Evolutionary conservation across 495 filamentous ascomycete species (phyloP), one percentile per base, ranked within the genome.

Genomic region (Talaromyces adpressus): DNA sequence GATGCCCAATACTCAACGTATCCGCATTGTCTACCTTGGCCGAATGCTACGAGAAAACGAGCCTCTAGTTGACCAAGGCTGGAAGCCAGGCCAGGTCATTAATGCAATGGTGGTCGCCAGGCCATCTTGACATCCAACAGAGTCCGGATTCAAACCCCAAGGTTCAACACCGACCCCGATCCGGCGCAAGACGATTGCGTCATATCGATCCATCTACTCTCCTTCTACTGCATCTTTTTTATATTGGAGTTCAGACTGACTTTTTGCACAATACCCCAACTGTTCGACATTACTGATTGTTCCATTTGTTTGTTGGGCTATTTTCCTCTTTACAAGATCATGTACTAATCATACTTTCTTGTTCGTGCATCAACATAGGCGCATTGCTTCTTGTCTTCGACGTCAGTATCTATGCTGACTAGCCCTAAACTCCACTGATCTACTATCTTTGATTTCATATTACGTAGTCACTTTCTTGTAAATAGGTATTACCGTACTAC

Each of bases 11-110:
- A 72, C 74, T 29, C 85, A 83, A 64, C 82, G 79, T 30, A 76
- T 96, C 23, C 84, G 82, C 45, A 82, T 96, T 29, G 88, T 82
- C 45, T 95, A 93, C 70, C 82, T 94, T 71, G 92, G 92, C 58
- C 88, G 84, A 68, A 82, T 93, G 41, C 80, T 96, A 16, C 84
- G 87, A 62, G 91, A 94, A 66, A 78, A 79, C 34, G 68, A 81
- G 25, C 75, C 88, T 0, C 71, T 96, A 16, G 69, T 73, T 18
- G 80, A 77, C 30, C 90, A 92, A 67, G 89, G 89, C 27, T 97
- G 91, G 90, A 82, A 85, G 67, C 79, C 83, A 61, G 90, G 86
- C 22, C 82, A 93, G 72, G 80, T 93, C 23, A 73, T 97, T 60
- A 96, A 93, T 71, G 92, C 90, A 6, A 71, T 94, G 62, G 86